A percentile compares a stretch with the other conserved stretches of the same genome.
Conservation (phyloP, 2,329 filamentous ascomycete species). For the Aschersonia sp. region DNA sequence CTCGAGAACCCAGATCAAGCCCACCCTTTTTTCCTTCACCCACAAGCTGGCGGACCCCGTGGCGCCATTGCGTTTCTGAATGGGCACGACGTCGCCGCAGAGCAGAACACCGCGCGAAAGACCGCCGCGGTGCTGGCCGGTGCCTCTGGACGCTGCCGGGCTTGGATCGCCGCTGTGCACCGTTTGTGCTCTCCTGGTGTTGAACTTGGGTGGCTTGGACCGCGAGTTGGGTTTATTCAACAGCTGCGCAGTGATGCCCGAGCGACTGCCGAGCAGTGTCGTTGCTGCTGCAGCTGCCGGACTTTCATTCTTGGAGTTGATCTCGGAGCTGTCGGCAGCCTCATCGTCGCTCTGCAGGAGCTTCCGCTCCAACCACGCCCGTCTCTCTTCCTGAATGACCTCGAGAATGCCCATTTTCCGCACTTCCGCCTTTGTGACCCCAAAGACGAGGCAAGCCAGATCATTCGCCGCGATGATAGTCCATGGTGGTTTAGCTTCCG, state of each 20-base stretch:
- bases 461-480: slow-evolving; percentile 96
- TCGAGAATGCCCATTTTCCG: slow-evolving; percentile 90
- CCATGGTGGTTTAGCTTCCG: slow-evolving; percentile 81
- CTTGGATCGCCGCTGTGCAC: slow-evolving; percentile 41
- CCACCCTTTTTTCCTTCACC: slow-evolving; percentile 94
- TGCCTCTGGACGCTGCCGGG: slow-evolving; percentile 37
- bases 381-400: slow-evolving; percentile 78
- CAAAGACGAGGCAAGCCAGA: slow-evolving; percentile 91
- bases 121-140: slow-evolving; percentile 51
- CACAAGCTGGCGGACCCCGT: slow-evolving; percentile 89
- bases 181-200: slow-evolving; percentile 46
- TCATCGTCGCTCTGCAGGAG: slow-evolving; percentile 40
- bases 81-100: slow-evolving; percentile 96
- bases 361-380: slow-evolving; percentile 81
- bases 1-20: slow-evolving; percentile 93
- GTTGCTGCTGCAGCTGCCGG: slow-evolving; percentile 27
- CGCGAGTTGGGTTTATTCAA: slow-evolving; percentile 66
- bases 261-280: slow-evolving; percentile 50
- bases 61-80: slow-evolving; percentile 85
- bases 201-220: slow-evolving; percentile 37
- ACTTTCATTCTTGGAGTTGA: slow-evolving; percentile 19
- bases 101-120: slow-evolving; percentile 81
- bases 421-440: slow-evolving; percentile 93
- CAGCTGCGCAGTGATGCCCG: slow-evolving; percentile 69
- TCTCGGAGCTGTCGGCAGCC: slow-evolving; percentile 14